Evolutionary conservation across 352 stramenopile species (phyloP).

Genomic region (Pythium dissotocum): DNA sequence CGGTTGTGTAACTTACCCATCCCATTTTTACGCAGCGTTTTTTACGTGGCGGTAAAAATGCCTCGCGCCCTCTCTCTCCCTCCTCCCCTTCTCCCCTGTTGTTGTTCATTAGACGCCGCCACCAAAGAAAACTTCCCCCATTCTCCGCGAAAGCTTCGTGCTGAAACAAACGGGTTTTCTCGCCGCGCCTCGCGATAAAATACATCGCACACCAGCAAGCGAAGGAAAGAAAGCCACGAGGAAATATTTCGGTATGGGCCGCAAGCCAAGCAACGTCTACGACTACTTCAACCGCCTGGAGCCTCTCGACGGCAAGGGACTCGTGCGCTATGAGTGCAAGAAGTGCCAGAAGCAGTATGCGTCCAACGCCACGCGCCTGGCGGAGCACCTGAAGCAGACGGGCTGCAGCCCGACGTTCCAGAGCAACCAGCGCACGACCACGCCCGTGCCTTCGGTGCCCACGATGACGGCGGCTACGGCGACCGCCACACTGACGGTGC

Average conservation of each 20-base stretch:
- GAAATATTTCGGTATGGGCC: conserved; percentile 66
- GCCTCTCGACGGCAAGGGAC: conserved; percentile 59
- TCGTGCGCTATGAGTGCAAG: conserved; percentile 87
- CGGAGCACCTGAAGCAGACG: conserved; percentile 74
- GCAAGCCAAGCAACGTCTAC: conserved; percentile 86
- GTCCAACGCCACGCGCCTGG: conserved; percentile 79
- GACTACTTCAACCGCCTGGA: conserved; percentile 83
- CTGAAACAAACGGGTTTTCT: conserved; percentile 19
- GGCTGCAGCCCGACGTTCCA: conserved; percentile 74
- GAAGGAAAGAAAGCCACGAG: conserved; percentile 26
- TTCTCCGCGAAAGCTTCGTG: conserved; percentile 13
- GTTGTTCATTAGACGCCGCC: neutral
- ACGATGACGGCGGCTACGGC: conserved; percentile 26
- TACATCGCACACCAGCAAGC: conserved; percentile 21
- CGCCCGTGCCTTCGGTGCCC: conserved; percentile 23
- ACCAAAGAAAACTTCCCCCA: conserved; percentile 17
- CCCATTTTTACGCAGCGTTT: conserved; percentile 29
- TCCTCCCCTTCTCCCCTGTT: neutral
- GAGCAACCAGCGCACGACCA: conserved; percentile 66
- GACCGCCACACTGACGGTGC: conserved; percentile 32
- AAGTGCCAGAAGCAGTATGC: conserved; percentile 89
- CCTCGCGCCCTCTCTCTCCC: neutral
- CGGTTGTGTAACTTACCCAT: conserved; percentile 25
- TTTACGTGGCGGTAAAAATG: conserved; percentile 30
- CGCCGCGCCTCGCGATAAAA: conserved; percentile 21